Evolutionary conservation across 2,329 filamentous ascomycete species (phyloP).

Genomic region (Colletotrichum viniferum): DNA sequence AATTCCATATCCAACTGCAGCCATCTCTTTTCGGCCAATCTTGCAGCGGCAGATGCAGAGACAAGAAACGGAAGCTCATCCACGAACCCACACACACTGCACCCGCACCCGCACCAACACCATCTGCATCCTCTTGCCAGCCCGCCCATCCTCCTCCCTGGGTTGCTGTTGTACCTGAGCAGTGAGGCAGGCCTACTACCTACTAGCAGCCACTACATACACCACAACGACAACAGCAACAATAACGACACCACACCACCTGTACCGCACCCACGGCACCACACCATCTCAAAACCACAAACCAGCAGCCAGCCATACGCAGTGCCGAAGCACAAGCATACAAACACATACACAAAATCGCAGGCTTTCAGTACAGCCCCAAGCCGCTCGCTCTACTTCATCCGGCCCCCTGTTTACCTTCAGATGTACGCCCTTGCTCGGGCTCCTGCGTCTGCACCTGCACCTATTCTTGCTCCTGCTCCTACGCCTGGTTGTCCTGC

Average conservation of each 20-base stretch:
- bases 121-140: not conserved
- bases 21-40: not conserved
- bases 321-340: not conserved
- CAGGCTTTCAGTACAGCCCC: not conserved
- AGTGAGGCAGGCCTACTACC: not conserved
- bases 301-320: not conserved
- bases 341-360: not conserved
- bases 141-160: not conserved
- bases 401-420: slow-evolving; percentile 3
- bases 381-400: not conserved
- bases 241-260: not conserved
- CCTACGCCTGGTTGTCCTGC: not conserved
- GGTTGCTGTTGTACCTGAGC: not conserved
- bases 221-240: not conserved
- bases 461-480: not conserved
- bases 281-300: not conserved
- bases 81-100: not conserved
- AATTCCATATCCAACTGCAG: not conserved
- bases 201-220: not conserved
- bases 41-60: slow-evolving; percentile 18
- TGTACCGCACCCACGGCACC: not conserved
- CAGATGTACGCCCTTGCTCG: not conserved
- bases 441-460: not conserved
- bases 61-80: not conserved
- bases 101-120: not conserved